Conservation (phyloP, 768 basidiomycete species). For the Hirschioporus abietinus region DNA sequence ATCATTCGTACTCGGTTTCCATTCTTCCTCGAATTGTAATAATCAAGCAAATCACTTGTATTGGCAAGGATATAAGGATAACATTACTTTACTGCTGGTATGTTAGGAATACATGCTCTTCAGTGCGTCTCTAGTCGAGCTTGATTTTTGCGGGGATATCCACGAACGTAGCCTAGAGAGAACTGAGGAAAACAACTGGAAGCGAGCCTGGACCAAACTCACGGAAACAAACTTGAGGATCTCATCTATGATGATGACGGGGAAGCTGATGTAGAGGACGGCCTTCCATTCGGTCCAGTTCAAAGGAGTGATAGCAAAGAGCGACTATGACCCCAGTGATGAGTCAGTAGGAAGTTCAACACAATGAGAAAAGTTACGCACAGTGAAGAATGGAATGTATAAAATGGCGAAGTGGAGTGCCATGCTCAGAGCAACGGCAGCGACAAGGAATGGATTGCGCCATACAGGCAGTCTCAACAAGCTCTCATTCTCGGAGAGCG, state of each 20-base stretch:
- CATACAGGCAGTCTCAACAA: constrained; percentile 84
- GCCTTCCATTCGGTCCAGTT: constrained; percentile 96
- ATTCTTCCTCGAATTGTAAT: background rate
- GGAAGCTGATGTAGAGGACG: constrained; percentile 80
- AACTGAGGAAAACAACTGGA: background rate
- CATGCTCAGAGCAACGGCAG: constrained; percentile 88
- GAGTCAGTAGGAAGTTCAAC: background rate
- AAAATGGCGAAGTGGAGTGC: constrained; percentile 89
- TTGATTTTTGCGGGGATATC: constrained; percentile 53
- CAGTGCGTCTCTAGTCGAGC: constrained; percentile 28
- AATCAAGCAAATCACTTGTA: background rate
- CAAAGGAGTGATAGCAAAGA: constrained; percentile 91
- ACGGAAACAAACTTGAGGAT: constrained; percentile 80
- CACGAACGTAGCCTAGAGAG: constrained; percentile 45
- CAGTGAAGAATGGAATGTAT: constrained; percentile 96
- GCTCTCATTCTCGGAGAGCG: constrained; percentile 95
- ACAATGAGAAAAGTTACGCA: constrained; percentile 31
- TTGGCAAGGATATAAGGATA: background rate
- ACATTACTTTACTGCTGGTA: background rate
- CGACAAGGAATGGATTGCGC: constrained; percentile 93
- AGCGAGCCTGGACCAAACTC: constrained; percentile 25
- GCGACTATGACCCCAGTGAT: constrained; percentile 38
- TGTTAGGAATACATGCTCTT: background rate
- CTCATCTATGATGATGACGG: constrained; percentile 89
- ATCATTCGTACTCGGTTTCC: background rate